Evolutionary conservation across 164 flowering plant species (phyloP).

Genomic region (Magnolia sinica): DNA sequence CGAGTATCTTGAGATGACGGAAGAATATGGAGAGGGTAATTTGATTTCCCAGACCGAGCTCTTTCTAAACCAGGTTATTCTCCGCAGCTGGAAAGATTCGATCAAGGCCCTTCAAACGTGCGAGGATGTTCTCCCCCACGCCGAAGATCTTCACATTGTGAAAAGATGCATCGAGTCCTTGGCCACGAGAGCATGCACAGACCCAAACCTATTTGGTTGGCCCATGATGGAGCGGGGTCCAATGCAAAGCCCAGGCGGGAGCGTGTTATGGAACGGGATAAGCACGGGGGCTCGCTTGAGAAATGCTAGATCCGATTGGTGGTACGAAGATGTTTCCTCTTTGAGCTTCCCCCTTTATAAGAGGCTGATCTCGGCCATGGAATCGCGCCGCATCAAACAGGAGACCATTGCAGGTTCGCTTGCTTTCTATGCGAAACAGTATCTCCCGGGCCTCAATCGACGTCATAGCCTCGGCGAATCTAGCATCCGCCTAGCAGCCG

Average conservation of each 20-base stretch:
- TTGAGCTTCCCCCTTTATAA: conserved; percentile 66
- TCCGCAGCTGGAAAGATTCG: conserved; percentile 80
- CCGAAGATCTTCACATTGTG: conserved; percentile 65
- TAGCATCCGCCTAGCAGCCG: conserved; percentile 28
- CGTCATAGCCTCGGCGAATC: conserved; percentile 52
- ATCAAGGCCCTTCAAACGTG: conserved; percentile 73
- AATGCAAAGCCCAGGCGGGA: conserved; percentile 91
- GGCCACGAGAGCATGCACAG: conserved; percentile 69
- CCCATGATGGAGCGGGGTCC: conserved; percentile 74
- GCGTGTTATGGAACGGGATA: conserved; percentile 89
- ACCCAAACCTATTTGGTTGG: conserved; percentile 85
- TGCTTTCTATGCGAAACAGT: conserved; percentile 59
- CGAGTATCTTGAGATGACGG: conserved; percentile 81
- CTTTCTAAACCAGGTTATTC: conserved; percentile 74
- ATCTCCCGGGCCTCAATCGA: conserved; percentile 69
- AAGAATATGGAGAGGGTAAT: conserved; percentile 83
- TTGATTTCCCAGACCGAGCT: conserved; percentile 63
- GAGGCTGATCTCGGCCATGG: conserved; percentile 66
- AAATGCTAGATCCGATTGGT: conserved; percentile 74
- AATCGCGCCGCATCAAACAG: conserved; percentile 61
- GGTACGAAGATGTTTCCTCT: conserved; percentile 81
- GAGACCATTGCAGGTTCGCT: conserved; percentile 77
- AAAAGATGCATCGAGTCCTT: conserved; percentile 71
- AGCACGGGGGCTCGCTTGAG: conserved; percentile 85
- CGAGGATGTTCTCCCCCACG: conserved; percentile 61